phyloP scores from a whole-genome alignment of 176 grass and related monocot species.

The Saccharum spontaneum region DNA sequence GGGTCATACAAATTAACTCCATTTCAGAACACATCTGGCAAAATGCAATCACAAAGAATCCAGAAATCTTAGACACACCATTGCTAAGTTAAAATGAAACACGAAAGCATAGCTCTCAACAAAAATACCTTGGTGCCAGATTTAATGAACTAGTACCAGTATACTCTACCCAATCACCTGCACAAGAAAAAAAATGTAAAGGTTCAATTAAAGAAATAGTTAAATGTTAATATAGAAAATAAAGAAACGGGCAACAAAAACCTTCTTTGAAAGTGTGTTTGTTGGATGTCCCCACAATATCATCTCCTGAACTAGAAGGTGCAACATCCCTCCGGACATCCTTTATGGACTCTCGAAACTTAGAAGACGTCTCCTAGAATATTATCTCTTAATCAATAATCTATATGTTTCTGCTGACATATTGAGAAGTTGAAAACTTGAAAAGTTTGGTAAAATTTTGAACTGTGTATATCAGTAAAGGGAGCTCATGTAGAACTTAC shows the following conservation, averaged over 20 bases:
- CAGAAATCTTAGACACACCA: not conserved
- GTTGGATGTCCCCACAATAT: conserved; percentile 57
- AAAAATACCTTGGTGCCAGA: conserved; percentile 32
- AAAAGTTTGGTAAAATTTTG: not conserved
- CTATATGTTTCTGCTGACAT: not conserved
- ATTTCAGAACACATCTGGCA: not conserved
- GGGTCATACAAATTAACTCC: not conserved
- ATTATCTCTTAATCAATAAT: not conserved
- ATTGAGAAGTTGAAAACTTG: conserved; percentile 11
- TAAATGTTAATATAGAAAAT: not conserved
- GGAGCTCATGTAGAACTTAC: conserved; percentile 49
- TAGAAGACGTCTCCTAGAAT: conserved; percentile 34
- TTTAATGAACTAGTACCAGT: conserved; percentile 6
- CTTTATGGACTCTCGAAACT: conserved; percentile 38
- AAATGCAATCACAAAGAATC: not conserved
- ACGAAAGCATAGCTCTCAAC: not conserved
- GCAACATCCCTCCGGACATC: conserved; percentile 20
- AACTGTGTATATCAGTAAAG: not conserved
- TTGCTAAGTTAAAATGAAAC: not conserved
- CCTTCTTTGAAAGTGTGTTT: conserved; percentile 69
- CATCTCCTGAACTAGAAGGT: conserved; percentile 51
- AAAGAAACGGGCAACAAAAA: conserved; percentile 11
- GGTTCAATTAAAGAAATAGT: not conserved
- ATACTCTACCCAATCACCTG: conserved; percentile 68
- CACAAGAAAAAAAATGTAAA: conserved; percentile 14